Percentiles rank a stretch among this genome's conserved stretches.
phyloP scores from a whole-genome alignment of 2,329 filamentous ascomycete species.

The Cadophora gregata region DNA sequence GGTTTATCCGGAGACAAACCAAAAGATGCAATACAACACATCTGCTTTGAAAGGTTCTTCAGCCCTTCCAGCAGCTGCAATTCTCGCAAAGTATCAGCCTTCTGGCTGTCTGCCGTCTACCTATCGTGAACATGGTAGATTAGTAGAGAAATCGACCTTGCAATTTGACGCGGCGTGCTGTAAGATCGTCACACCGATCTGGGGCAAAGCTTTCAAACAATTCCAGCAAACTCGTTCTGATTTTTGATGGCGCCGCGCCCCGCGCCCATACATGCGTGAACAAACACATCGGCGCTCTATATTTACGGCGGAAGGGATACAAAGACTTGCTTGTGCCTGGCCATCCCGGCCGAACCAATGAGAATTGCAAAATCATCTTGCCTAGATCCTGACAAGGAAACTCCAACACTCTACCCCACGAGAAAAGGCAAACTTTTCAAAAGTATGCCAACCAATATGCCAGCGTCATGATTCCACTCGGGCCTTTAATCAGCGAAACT shows the following conservation, averaged over 20 bases:
- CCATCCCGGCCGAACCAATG: slow-evolving; percentile 33
- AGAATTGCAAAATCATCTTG: slow-evolving; percentile 25
- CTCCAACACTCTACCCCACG: slow-evolving; percentile 16
- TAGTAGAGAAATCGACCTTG: background rate
- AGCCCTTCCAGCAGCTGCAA: too few species aligned
- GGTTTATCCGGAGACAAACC: too few species aligned
- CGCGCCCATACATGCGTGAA: slow-evolving; percentile 11
- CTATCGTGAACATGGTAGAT: background rate
- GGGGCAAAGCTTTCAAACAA: background rate
- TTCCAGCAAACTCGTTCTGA: slow-evolving; percentile 6
- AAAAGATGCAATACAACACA: too few species aligned
- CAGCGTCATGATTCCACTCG: slow-evolving; percentile 23
- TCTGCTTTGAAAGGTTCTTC: too few species aligned
- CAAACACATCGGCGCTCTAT: background rate
- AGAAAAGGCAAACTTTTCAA: slow-evolving; percentile 16
- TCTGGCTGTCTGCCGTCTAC: too few species aligned
- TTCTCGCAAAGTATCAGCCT: too few species aligned
- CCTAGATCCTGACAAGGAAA: background rate
- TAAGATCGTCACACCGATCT: background rate
- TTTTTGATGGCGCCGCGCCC: background rate
- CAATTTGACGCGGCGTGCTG: background rate
- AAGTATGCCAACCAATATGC: slow-evolving; percentile 29
- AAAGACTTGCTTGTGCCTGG: slow-evolving; percentile 24
- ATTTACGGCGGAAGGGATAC: too few species aligned
- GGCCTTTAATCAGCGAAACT: slow-evolving; percentile 28